These are phyloP conservation scores for Prunella vulgaris DNA, from an alignment of 257 asterid species.

Conservation along the genomic window DNA sequence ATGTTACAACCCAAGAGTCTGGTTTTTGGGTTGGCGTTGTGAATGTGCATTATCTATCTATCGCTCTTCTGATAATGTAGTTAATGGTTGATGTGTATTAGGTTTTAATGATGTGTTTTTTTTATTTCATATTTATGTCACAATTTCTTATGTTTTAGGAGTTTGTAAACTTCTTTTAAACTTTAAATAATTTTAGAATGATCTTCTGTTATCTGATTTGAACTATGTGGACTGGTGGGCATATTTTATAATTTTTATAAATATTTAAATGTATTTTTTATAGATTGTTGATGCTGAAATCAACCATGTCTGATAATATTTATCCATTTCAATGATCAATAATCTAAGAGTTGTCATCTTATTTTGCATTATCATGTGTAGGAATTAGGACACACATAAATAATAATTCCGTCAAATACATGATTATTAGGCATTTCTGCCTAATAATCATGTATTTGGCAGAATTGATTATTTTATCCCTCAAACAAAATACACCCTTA, in stretches of 20 bases:
- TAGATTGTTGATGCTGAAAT: neutral
- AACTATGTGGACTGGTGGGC: neutral
- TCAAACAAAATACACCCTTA: too few species aligned
- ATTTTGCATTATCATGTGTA: too few species aligned
- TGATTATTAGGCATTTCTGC: too few species aligned
- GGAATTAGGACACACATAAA: too few species aligned
- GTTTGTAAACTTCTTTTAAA: neutral
- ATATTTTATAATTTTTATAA: too few species aligned
- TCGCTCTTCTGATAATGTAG: neutral
- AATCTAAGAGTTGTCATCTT: too few species aligned
- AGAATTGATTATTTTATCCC: too few species aligned
- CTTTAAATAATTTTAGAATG: neutral
- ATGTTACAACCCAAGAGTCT: neutral
- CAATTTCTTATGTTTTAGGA: neutral
- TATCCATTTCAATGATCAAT: too few species aligned
- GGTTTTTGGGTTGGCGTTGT: neutral
- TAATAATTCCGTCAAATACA: too few species aligned
- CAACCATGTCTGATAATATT: too few species aligned
- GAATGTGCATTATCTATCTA: neutral
- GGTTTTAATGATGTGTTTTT: neutral
- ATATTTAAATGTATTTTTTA: too few species aligned
- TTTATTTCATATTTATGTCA: neutral
- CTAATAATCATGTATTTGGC: too few species aligned
- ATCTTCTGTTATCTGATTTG: neutral
- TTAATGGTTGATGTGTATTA: slow-evolving; percentile 11